These are phyloP conservation scores for Mayamaea pseudoterrestris DNA, from an alignment of 108 stramenopile genomes.

Conservation along the genomic window DNA sequence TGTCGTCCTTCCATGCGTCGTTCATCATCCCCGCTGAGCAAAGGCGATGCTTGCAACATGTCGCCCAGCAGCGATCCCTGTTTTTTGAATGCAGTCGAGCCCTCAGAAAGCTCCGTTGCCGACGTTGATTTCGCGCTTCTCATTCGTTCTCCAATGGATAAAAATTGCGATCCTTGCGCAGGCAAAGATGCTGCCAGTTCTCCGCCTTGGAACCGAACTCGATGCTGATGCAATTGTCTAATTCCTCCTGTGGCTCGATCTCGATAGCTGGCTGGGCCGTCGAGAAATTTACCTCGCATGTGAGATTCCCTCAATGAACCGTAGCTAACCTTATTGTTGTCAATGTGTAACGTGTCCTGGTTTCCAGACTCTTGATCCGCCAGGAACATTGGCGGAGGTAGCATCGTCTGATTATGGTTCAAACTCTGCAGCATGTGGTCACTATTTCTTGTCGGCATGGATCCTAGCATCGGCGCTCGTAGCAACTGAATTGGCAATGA, in stretches of 20 bases:
- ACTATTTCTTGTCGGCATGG: background rate
- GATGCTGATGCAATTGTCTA: conserved; percentile 5
- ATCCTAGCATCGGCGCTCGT: conserved; percentile 6
- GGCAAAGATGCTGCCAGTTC: background rate
- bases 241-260: conserved; percentile 8
- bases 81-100: background rate
- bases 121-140: too few species aligned
- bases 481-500: conserved; percentile 3
- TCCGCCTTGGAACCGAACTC: conserved; percentile 5
- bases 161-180: too few species aligned
- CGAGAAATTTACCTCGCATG: conserved; percentile 10
- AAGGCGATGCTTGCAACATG: background rate
- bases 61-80: background rate
- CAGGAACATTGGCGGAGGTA: conserved; percentile 2
- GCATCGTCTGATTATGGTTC: background rate
- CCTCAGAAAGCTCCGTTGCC: too few species aligned
- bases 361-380: background rate
- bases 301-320: conserved; percentile 18
- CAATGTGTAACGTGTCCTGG: background rate
- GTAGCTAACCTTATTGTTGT: background rate
- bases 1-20: background rate
- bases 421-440: background rate
- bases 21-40: background rate
- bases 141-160: conserved; percentile 11
- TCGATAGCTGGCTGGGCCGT: conserved; percentile 14